Evolutionary conservation across 2,329 filamentous ascomycete genomes (phyloP).

Genomic region (Aspergillus puulaauensis): DNA sequence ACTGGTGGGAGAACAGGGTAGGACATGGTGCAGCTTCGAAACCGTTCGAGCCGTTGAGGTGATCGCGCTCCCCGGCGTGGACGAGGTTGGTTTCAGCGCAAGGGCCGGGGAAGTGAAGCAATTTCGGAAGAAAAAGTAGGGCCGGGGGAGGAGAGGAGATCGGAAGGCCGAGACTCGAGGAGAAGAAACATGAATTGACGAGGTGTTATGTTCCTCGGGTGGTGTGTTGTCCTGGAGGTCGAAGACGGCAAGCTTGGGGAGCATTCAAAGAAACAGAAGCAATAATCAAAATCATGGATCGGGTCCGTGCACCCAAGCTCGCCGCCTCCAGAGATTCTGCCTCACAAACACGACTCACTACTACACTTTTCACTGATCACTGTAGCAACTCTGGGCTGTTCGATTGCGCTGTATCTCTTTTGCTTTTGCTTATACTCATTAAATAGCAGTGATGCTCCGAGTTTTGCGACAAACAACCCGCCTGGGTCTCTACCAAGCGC

Average conservation of each 20-base stretch:
- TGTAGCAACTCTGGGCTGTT: not conserved
- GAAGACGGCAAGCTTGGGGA: constrained; percentile 12
- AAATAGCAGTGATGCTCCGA: constrained; percentile 31
- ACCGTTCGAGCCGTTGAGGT: constrained; percentile 12
- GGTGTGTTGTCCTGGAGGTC: constrained; percentile 13
- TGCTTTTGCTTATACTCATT: not conserved
- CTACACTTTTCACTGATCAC: not conserved
- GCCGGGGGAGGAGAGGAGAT: constrained; percentile 14
- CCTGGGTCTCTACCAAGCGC: constrained; percentile 28
- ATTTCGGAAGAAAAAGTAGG: constrained; percentile 13
- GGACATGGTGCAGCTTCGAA: constrained; percentile 38
- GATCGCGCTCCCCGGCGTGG: constrained; percentile 26
- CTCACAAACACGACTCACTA: not conserved
- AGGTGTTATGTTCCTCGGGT: constrained; percentile 12
- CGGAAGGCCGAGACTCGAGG: constrained; percentile 5
- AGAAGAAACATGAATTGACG: constrained; percentile 20
- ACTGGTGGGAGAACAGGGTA: constrained; percentile 37
- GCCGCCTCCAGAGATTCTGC: not conserved
- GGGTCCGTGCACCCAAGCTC: too few relatives aligned
- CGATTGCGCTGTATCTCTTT: not conserved
- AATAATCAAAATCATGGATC: constrained; percentile 3
- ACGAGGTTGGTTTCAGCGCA: constrained; percentile 19
- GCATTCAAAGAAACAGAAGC: constrained; percentile 1
- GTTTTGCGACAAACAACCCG: constrained; percentile 29
- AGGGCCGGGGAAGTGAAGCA: constrained; percentile 8